Conservation (phyloP, 1,139 yeast species). For the Saccharomycopsis crataegensis region DNA sequence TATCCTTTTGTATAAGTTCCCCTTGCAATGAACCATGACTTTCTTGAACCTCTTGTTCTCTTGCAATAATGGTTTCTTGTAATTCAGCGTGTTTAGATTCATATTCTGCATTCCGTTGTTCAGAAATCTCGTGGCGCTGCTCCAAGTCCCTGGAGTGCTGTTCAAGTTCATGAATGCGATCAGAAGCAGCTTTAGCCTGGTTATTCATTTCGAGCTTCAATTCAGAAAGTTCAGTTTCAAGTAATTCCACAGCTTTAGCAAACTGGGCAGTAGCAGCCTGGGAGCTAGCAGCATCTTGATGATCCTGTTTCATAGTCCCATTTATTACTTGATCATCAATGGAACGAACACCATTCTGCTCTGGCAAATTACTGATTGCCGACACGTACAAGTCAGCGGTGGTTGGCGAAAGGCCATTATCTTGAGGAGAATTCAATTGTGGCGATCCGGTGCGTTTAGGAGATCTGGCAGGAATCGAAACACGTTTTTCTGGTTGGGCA, state of each 20-base stretch:
- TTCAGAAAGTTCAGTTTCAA: slow-evolving; percentile 41
- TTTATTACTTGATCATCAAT: slow-evolving; percentile 7
- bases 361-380: slow-evolving; percentile 11
- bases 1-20: not conserved
- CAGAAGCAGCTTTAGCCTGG: slow-evolving; percentile 49
- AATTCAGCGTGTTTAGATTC: no score
- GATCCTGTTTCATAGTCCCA: not conserved
- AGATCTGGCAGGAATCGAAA: slow-evolving; percentile 12
- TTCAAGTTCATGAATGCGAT: slow-evolving; percentile 42
- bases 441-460: slow-evolving; percentile 7
- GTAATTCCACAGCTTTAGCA: slow-evolving; percentile 29
- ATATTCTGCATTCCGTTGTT: not conserved
- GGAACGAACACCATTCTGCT: not conserved
- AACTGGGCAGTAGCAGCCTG: slow-evolving; percentile 19
- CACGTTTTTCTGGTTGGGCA: slow-evolving; percentile 4
- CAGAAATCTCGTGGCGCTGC: no score
- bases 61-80: not conserved
- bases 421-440: not conserved
- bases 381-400: slow-evolving; percentile 15
- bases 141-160: slow-evolving; percentile 26
- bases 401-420: slow-evolving; percentile 1
- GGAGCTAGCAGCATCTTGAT: not conserved
- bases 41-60: not conserved
- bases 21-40: not conserved
- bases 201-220: slow-evolving; percentile 40